phyloP scores from a whole-genome alignment of 345 rosid species.

The Atalantia buxifolia region DNA sequence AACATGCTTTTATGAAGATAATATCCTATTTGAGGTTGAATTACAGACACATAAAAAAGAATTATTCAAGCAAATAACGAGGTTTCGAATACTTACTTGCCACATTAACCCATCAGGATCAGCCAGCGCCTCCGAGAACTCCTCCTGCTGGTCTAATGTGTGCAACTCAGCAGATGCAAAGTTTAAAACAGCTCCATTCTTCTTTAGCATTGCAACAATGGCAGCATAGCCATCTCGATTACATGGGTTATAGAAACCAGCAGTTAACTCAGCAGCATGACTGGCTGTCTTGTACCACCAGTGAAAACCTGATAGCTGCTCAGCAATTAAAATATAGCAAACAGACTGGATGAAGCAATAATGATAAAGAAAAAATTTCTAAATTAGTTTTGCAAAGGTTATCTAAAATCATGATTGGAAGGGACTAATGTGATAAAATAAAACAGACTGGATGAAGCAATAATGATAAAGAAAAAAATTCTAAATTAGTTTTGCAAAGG shows the following conservation, averaged over 20 bases:
- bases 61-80: neutral
- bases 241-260: constrained; percentile 89
- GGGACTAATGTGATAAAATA: neutral
- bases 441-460: no score
- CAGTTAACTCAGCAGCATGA: constrained; percentile 95
- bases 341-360: constrained; percentile 26
- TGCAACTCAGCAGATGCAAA: constrained; percentile 59
- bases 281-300: constrained; percentile 98
- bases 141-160: constrained; percentile 55
- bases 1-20: neutral
- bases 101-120: constrained; percentile 82
- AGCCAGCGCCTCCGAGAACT: constrained; percentile 48
- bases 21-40: neutral
- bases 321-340: constrained; percentile 40
- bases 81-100: constrained; percentile 56
- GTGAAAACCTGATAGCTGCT: constrained; percentile 89
- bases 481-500: neutral
- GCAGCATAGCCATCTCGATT: constrained; percentile 90
- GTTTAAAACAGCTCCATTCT: constrained; percentile 70
- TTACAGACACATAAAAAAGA: neutral
- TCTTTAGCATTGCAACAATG: constrained; percentile 60
- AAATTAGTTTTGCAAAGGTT: neutral
- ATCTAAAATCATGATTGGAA: neutral
- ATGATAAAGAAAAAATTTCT: constrained; percentile 1
- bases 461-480: no score